Evolutionary conservation across 768 basidiomycete genomes (phyloP), one percentile per base, ranked within the genome.

Genomic region (Termitomyces sp.): DNA sequence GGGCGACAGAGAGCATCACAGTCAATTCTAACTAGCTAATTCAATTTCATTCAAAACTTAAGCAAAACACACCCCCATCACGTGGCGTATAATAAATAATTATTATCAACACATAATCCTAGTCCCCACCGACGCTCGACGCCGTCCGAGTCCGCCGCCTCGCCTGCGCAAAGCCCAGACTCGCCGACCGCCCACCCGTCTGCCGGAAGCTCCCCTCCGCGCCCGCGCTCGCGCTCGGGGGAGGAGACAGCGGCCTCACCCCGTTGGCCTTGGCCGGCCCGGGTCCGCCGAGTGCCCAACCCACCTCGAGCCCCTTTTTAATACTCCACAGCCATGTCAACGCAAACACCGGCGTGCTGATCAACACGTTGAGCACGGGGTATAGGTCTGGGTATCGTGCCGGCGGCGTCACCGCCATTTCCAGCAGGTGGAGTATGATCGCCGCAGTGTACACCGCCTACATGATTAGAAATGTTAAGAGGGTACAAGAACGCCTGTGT

Each of bases 291-390:
- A 91, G 69, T 13, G 88, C 90, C 95, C 94, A 96, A 9, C 83
- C 77, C 40, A 87, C 86, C 66, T 95, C 87, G 26, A 94, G 69
- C 23, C 89, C 82, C 50, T 89, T 86, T 63, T 87, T 88, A 70
- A 93, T 85, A 52, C 90, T 91, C 93, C 93, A 97, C 16, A 94
- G 67, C 91, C 91, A 98, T n/a, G 83, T 78, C 32, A 92, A 70
- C 7, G 77, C 82, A 69, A 98, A 96, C 18, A 96, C 84, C 1
- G 85, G 88, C 1, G 88, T 89, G 67, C 87, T 86, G 48, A 95
- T 68, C 16, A 93, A 80, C 3, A 94, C 86, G 70, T 97, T 98
- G 41, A 94, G 75, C 0, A 95, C 93, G 0, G 89, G 75, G 69
- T 84, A 97, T 43, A 97, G 71, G 70, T 96, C 93, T 0, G 93